Conservation (phyloP, 176 grass and related monocot species). For the Microstegium vimineum region DNA sequence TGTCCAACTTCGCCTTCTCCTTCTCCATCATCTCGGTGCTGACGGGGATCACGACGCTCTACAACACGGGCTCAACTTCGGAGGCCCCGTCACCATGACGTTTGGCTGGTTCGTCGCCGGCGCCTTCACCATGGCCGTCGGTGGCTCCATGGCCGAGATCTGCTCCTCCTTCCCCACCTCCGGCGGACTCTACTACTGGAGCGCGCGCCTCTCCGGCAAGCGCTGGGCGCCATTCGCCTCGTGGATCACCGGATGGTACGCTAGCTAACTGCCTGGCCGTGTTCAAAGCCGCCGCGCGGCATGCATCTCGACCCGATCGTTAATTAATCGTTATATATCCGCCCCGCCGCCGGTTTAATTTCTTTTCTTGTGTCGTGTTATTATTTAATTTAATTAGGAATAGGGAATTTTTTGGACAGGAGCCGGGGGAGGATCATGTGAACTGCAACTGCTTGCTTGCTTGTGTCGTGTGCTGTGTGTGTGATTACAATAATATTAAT, state of each 20-base stretch:
- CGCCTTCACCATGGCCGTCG: slow-evolving; percentile 73
- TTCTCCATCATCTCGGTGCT: slow-evolving; percentile 96
- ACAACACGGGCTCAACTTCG: slow-evolving; percentile 70
- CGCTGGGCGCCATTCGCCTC: slow-evolving; percentile 80
- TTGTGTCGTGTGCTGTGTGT: no score
- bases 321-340: no score
- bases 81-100: slow-evolving; percentile 70
- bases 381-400: no score
- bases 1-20: slow-evolving; percentile 94
- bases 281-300: no score
- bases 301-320: no score
- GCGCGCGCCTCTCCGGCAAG: slow-evolving; percentile 69
- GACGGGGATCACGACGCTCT: slow-evolving; percentile 85
- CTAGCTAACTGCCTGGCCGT: background rate
- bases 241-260: slow-evolving; percentile 91
- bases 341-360: no score
- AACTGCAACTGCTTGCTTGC: background rate
- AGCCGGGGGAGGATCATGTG: background rate
- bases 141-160: slow-evolving; percentile 86
- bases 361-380: no score
- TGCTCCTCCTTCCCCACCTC: slow-evolving; percentile 97
- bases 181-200: slow-evolving; percentile 92
- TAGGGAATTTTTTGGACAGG: no score
- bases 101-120: slow-evolving; percentile 88
- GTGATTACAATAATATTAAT: background rate